These are phyloP conservation scores for Fusarium xyrophilum DNA, from an alignment of 2,329 filamentous ascomycete species.

Conservation along the genomic window DNA sequence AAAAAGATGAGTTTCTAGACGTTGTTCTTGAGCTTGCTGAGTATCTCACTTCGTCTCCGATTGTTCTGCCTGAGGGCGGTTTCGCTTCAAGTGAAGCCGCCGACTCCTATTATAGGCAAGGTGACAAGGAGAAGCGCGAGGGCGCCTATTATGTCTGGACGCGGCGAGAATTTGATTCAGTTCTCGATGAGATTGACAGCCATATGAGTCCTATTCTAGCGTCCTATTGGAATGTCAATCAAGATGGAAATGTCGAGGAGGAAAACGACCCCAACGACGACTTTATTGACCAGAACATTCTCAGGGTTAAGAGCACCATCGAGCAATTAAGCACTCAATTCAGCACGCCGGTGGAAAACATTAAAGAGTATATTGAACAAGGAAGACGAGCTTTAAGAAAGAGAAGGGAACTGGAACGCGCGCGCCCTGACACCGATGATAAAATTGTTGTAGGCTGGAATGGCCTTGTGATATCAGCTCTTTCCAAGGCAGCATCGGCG, in stretches of 20 bases:
- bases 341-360: slow-evolving; percentile 71
- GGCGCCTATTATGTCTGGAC: slow-evolving; percentile 97
- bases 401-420: slow-evolving; percentile 76
- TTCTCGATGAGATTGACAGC: slow-evolving; percentile 60
- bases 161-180: slow-evolving; percentile 79
- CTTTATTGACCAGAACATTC: slow-evolving; percentile 91
- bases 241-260: slow-evolving; percentile 84
- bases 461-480: slow-evolving; percentile 81
- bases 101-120: slow-evolving; percentile 77
- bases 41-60: slow-evolving; percentile 78
- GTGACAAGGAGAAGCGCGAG: slow-evolving; percentile 82
- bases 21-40: slow-evolving; percentile 82
- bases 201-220: slow-evolving; percentile 77
- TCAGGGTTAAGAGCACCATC: slow-evolving; percentile 73
- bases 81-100: slow-evolving; percentile 92
- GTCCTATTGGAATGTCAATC: slow-evolving; percentile 81
- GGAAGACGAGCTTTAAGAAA: slow-evolving; percentile 73
- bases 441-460: slow-evolving; percentile 91
- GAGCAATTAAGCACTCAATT: slow-evolving; percentile 77
- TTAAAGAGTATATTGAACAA: slow-evolving; percentile 69
- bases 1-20: slow-evolving; percentile 75
- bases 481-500: slow-evolving; percentile 77
- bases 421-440: slow-evolving; percentile 80
- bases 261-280: slow-evolving; percentile 90
- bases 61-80: slow-evolving; percentile 72